phyloP scores from a whole-genome alignment of 139 green algal genomes.

The Nannochloris sp. region DNA sequence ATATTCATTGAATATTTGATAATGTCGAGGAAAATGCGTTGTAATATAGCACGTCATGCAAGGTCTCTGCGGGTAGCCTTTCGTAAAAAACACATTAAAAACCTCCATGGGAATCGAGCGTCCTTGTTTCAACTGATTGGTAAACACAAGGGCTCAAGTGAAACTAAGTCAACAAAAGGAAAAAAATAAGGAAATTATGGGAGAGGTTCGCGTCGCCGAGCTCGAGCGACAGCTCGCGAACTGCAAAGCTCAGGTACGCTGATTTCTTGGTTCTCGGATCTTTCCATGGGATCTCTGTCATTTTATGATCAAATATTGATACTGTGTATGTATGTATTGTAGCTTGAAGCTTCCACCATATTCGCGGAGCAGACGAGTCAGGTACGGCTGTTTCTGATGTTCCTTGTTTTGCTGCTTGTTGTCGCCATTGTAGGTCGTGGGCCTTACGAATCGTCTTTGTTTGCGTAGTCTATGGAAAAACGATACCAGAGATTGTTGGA shows the following conservation, averaged over 20 bases:
- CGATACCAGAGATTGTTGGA: conserved; percentile 29
- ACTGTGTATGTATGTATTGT: background rate
- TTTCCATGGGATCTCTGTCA: background rate
- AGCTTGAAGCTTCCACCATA: conserved; percentile 33
- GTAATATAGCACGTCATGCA: too few species aligned
- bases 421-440: background rate
- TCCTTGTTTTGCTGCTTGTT: background rate
- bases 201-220: conserved; percentile 6
- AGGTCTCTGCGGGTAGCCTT: too few species aligned
- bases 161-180: background rate
- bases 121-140: too few species aligned
- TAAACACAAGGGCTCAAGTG: background rate
- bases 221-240: conserved; percentile 13
- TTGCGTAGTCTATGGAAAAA: conserved; percentile 36
- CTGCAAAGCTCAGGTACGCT: conserved; percentile 18
- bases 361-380: conserved; percentile 32
- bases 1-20: too few species aligned
- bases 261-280: background rate
- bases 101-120: too few species aligned
- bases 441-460: too few species aligned
- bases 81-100: too few species aligned
- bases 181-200: background rate
- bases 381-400: conserved; percentile 12
- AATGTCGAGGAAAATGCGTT: too few species aligned
- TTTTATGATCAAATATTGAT: background rate